Base-by-base conservation (phyloP, 1,284 basidiomycete genomes). In the Takashimella tepidaria region DNA sequence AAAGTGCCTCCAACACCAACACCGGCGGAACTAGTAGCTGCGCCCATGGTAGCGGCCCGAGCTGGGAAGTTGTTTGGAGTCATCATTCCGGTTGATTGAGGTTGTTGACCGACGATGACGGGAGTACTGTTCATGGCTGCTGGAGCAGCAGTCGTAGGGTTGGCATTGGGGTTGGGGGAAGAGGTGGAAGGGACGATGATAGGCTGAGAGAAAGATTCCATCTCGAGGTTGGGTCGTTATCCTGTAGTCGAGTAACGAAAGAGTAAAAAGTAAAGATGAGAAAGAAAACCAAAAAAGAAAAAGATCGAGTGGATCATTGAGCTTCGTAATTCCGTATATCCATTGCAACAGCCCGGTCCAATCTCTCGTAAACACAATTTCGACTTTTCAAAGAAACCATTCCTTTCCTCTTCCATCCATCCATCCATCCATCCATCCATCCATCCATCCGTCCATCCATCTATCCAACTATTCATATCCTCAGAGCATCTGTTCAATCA, bases 1-100 rank as follows among this genome's bases (percentile, higher is more conserved):
- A 92, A 95, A 6, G 90, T 92, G 42, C 89, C 89, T 55, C 80
- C 83, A 44, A 81, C 81, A 42, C 68, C 67, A 26, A 61, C 63
- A 27, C 56, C 58, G 20, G 41, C 41, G 22, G 51, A 55, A 49
- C 51, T 57, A 13, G 52, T 40, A 2, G 60, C 51, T 43, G 56
- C 56, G 44, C 45, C 58, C 57, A n/a, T 44, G 46, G 20, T 48
- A 51, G 11, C 50, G 31, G 31, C 31, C 31, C 31, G 31, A 16
- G 31, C 31, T 8, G 31, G 31, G 31, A 37, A 37, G 16, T 37
- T 37, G 16, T 37, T 37, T 8, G 31, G 31, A 8, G 31, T 37
- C 31, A 37, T 37, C 10, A 16, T 37, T 8, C 31, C 31, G 10
- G 31, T 37, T 16, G 31, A 16, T 16, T 8, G 10, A n/a, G n/a